Base-by-base conservation (phyloP, 768 basidiomycete species). In the Rhodotorula graminis region DNA sequence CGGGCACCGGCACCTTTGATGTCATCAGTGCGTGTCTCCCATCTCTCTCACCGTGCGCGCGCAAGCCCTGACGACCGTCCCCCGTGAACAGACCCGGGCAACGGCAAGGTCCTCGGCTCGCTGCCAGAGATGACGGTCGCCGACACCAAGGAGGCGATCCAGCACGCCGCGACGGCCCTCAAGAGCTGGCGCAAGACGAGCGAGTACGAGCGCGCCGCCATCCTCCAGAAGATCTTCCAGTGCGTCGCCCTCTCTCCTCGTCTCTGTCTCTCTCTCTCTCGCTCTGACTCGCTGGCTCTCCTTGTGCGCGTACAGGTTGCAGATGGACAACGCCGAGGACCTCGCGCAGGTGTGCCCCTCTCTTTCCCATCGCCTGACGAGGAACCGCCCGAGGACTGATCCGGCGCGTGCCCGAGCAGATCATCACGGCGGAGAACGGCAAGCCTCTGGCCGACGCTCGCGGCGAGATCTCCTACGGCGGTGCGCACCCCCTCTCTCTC, bases 121-220 rank as follows among this genome's bases (percentile, higher is more conserved):
- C 85, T 94, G 40, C 91, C 93, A 8, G 95, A 98, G 79, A 91
- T 96, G 89, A 90, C 89, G 18, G 79, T 91, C 57, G 84, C 84
- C 40, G 93, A 97, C 81, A 90, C 92, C 18, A 88, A 88, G 77
- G 84, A 87, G 74, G 96, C 94, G 40, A 93, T 98, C 72, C 83
- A 87, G 29, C 90, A 90, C 21, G 96, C 96, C 18, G 82, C 84
- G 12, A 86, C 84, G 61, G 91, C 94, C 0, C 92, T 97, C 82
- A 86, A 87, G 76, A 84, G 87, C 1, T 99, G 92, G 92, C 87
- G 90, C 75, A 87, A 84, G 79, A 95, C 93, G 42, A 91, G 91
- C 2, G 89, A 91, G 33, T 93, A 92, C 84, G 91, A 91, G 64
- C 49, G 82, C 56, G 91, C 93, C 77, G 90, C 93, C 77, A 84